These are phyloP conservation scores for Plectranthus barbatus DNA, from an alignment of 257 asterid genomes.

Conservation along the genomic window DNA sequence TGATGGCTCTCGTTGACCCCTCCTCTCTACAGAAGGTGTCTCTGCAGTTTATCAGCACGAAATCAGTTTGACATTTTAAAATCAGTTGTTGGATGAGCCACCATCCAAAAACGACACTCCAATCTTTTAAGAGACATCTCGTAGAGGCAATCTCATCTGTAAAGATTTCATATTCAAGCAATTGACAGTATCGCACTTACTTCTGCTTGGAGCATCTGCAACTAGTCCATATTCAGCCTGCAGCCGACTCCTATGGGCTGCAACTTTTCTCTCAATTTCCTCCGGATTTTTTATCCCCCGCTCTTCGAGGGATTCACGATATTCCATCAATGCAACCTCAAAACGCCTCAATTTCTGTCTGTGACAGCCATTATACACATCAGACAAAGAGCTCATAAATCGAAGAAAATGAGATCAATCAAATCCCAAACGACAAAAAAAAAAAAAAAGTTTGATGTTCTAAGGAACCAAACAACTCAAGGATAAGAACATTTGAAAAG, in stretches of 20 bases:
- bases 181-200: slow-evolving; percentile 33
- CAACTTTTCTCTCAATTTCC: slow-evolving; percentile 77
- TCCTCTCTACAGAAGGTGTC: slow-evolving; percentile 54
- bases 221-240: slow-evolving; percentile 64
- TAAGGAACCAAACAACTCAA: neutral
- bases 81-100: neutral
- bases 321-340: slow-evolving; percentile 81
- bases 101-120: neutral
- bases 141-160: too few relatives aligned
- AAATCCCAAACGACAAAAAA: neutral
- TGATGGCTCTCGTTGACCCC: slow-evolving; percentile 42
- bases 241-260: slow-evolving; percentile 50
- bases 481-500: neutral
- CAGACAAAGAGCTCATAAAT: neutral
- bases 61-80: too few relatives aligned
- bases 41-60: too few relatives aligned
- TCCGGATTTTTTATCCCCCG: slow-evolving; percentile 49
- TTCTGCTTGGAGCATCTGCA: slow-evolving; percentile 52
- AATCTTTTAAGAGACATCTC: too few relatives aligned
- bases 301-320: slow-evolving; percentile 90
- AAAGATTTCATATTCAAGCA: neutral
- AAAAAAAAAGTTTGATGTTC: neutral
- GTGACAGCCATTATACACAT: slow-evolving; percentile 16
- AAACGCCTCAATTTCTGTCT: slow-evolving; percentile 86
- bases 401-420: neutral